These are phyloP conservation scores for Boletus sp. DNA, from an alignment of 1,284 basidiomycete species.

Conservation along the genomic window DNA sequence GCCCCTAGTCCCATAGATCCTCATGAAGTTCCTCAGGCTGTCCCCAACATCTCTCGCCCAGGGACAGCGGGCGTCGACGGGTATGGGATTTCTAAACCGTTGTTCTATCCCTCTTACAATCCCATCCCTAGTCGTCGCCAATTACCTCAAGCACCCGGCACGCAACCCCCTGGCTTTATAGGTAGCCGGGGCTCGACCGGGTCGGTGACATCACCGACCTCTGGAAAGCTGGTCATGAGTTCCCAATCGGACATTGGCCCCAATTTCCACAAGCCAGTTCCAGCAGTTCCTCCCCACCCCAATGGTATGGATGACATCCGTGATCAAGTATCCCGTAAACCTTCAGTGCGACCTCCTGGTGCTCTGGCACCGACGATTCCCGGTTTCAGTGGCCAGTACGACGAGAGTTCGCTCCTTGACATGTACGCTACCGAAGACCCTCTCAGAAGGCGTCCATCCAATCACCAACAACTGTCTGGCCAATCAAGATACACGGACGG, in stretches of 20 bases:
- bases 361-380: slow-evolving; percentile 34
- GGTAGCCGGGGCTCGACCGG: slow-evolving; percentile 21
- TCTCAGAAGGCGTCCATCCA: slow-evolving; percentile 18
- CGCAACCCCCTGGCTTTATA: slow-evolving; percentile 15
- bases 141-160: slow-evolving; percentile 24
- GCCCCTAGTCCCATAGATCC: slow-evolving; percentile 18
- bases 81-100: slow-evolving; percentile 14
- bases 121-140: slow-evolving; percentile 27
- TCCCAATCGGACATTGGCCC: slow-evolving; percentile 22
- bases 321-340: slow-evolving; percentile 19
- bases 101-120: background rate
- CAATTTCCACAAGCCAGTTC: slow-evolving; percentile 33
- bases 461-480: slow-evolving; percentile 20
- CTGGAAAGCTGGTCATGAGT: slow-evolving; percentile 14
- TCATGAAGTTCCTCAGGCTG: slow-evolving; percentile 18
- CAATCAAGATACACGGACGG: slow-evolving; percentile 25
- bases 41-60: slow-evolving; percentile 23
- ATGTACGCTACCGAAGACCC: slow-evolving; percentile 25
- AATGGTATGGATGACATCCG: slow-evolving; percentile 21
- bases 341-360: slow-evolving; percentile 34
- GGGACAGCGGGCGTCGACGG: slow-evolving; percentile 25
- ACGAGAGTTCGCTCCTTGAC: slow-evolving; percentile 27
- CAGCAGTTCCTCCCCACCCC: slow-evolving; percentile 23
- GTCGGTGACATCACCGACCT: slow-evolving; percentile 20
- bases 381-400: slow-evolving; percentile 24